A percentile compares a stretch with the other conserved stretches of the same genome.
phyloP scores from a whole-genome alignment of 176 grass and related monocot species.

The Sorghum bicolor region DNA sequence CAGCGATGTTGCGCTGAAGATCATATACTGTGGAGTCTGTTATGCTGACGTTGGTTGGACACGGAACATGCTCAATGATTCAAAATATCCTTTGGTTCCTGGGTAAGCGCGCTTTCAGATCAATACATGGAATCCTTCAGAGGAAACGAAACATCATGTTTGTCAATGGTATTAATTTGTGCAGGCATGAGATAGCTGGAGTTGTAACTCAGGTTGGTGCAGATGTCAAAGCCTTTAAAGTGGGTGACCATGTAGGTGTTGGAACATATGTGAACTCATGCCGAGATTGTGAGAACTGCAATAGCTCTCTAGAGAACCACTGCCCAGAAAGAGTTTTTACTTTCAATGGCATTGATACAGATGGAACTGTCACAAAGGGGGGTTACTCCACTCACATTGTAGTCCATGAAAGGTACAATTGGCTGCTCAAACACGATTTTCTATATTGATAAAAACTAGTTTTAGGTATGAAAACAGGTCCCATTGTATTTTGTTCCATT shows the following conservation, averaged over 20 bases:
- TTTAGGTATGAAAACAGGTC: background rate
- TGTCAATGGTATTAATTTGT: too few relatives aligned
- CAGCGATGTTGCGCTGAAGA: conserved; percentile 63
- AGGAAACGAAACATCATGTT: background rate
- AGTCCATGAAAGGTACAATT: conserved; percentile 56
- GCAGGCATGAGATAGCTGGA: background rate
- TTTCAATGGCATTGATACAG: conserved; percentile 59
- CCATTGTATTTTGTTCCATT: background rate
- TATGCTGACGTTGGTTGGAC: conserved; percentile 71
- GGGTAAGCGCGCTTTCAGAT: conserved; percentile 41
- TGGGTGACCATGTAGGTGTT: background rate
- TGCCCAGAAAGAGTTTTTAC: conserved; percentile 43
- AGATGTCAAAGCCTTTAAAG: background rate
- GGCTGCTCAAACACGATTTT: background rate
- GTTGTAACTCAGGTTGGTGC: background rate
- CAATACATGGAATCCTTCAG: background rate
- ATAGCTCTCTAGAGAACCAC: background rate
- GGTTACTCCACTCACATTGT: conserved; percentile 80
- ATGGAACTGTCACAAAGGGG: conserved; percentile 68
- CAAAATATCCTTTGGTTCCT: conserved; percentile 64
- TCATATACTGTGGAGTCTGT: conserved; percentile 75
- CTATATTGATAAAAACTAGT: background rate
- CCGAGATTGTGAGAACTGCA: background rate
- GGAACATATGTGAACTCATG: background rate
- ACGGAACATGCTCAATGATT: conserved; percentile 40